A percentile compares a stretch with the other conserved stretches of the same genome.
phyloP scores from a whole-genome alignment of 2,329 filamentous ascomycete genomes.

The Penicillium sclerotigenum region DNA sequence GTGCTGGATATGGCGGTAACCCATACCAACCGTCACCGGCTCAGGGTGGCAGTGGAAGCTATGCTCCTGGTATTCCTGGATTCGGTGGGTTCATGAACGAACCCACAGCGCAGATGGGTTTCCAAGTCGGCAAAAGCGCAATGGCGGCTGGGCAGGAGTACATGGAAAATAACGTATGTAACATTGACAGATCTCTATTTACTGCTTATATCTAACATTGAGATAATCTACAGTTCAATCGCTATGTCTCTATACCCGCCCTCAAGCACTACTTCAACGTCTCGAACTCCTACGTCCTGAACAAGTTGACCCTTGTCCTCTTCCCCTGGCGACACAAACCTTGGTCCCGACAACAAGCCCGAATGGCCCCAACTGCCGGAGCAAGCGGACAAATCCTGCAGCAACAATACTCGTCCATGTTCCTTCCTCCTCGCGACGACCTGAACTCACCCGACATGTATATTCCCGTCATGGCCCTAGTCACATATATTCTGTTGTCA shows the following conservation, averaged over 20 bases:
- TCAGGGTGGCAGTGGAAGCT: conserved; percentile 41
- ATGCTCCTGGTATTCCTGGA: conserved; percentile 45
- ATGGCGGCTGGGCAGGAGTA: conserved; percentile 91
- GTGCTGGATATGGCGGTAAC: conserved; percentile 48
- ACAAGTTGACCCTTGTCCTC: conserved; percentile 87
- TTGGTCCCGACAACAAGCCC: conserved; percentile 85
- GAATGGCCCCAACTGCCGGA: conserved; percentile 40
- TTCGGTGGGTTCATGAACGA: conserved; percentile 96
- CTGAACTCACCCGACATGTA: conserved; percentile 99
- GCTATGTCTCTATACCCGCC: conserved; percentile 86
- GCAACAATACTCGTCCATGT: conserved; percentile 55
- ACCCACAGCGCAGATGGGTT: conserved; percentile 88
- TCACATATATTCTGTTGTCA: conserved; percentile 94
- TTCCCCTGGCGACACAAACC: conserved; percentile 98
- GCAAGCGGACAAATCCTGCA: conserved; percentile 62
- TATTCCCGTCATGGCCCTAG: conserved; percentile 95
- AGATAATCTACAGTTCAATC: conserved; percentile 56
- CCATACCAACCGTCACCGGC: conserved; percentile 48
- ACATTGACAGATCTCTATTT: background rate
- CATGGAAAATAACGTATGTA: conserved; percentile 84
- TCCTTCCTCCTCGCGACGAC: conserved; percentile 88
- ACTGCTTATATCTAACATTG: background rate
- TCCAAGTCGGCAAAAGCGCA: conserved; percentile 89
- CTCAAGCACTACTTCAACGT: conserved; percentile 99
- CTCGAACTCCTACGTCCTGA: conserved; percentile 92